Conservation (phyloP, 306 rosid genomes). For the Benincasa hispida region DNA sequence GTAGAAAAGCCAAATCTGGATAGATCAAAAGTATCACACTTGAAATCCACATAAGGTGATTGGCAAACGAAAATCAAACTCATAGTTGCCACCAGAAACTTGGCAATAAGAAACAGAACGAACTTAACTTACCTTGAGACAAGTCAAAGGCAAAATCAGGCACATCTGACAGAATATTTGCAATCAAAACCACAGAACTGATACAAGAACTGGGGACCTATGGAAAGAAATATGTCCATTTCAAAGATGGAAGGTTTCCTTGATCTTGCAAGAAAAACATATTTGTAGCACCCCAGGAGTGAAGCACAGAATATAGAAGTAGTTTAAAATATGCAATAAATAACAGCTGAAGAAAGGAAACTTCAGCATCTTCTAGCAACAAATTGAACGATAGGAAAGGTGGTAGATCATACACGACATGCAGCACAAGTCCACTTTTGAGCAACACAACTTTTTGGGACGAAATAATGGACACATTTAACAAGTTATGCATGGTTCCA, state of each 20-base stretch:
- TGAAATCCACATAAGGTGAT: not conserved
- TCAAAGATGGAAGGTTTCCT: not conserved
- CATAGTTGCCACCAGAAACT: not conserved
- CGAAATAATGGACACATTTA: not conserved
- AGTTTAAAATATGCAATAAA: not conserved
- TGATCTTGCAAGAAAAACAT: not conserved
- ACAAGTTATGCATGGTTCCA: not conserved
- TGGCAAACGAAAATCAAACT: not conserved
- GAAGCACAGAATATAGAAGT: not conserved
- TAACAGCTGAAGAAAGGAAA: not conserved
- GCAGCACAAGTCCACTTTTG: not conserved
- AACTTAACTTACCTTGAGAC: conserved; percentile 36
- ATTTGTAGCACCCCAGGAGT: not conserved
- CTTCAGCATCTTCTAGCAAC: not conserved
- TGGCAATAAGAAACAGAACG: conserved; percentile 4
- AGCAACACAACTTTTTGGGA: not conserved
- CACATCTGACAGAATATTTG: conserved; percentile 71
- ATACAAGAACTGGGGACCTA: conserved; percentile 79
- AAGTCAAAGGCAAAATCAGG: conserved; percentile 41
- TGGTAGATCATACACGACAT: not conserved
- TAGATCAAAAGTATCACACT: conserved; percentile 17
- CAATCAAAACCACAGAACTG: conserved; percentile 66
- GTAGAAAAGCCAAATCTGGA: conserved; percentile 53
- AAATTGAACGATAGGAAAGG: not conserved
- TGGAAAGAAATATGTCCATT: conserved; percentile 8